Evolutionary conservation across 2,329 filamentous ascomycete genomes (phyloP).

Genomic region (Paracamarosporium sp.): DNA sequence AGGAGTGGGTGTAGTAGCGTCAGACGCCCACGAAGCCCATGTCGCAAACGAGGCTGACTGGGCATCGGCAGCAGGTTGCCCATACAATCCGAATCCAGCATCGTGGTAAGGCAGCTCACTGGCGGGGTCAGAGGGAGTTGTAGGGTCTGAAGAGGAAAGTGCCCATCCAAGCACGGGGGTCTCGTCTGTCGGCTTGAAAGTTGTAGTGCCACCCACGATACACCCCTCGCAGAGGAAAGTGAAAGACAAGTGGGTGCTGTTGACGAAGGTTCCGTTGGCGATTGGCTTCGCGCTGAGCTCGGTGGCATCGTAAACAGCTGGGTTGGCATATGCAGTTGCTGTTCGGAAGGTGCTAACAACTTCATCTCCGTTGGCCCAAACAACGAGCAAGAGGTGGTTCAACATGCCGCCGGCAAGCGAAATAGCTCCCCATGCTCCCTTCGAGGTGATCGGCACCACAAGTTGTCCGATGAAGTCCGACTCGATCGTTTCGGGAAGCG

Average conservation of each 20-base stretch:
- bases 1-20: conserved; percentile 13
- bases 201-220: not conserved
- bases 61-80: not conserved
- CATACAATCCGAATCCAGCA: conserved; percentile 3
- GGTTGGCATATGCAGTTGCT: conserved; percentile 1
- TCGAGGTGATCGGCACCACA: conserved; percentile 13
- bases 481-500: conserved; percentile 14
- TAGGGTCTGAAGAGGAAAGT: not conserved
- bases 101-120: conserved; percentile 5
- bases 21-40: conserved; percentile 15
- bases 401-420: conserved; percentile 5
- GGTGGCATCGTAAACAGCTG: conserved; percentile 4
- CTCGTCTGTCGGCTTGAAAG: not conserved
- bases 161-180: conserved; percentile 2
- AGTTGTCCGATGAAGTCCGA: conserved; percentile 19
- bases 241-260: conserved; percentile 5
- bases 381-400: conserved; percentile 3
- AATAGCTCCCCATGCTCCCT: conserved; percentile 1
- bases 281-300: not conserved
- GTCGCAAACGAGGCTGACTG: conserved; percentile 3
- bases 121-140: conserved; percentile 1
- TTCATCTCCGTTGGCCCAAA: conserved; percentile 3
- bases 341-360: conserved; percentile 4
- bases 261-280: conserved; percentile 4
- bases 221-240: conserved; percentile 5